Percentiles rank a stretch among this genome's conserved stretches.
These are phyloP conservation scores for Anthracocystis setariae DNA, from an alignment of 1,284 basidiomycete species.

Conservation along the genomic window DNA sequence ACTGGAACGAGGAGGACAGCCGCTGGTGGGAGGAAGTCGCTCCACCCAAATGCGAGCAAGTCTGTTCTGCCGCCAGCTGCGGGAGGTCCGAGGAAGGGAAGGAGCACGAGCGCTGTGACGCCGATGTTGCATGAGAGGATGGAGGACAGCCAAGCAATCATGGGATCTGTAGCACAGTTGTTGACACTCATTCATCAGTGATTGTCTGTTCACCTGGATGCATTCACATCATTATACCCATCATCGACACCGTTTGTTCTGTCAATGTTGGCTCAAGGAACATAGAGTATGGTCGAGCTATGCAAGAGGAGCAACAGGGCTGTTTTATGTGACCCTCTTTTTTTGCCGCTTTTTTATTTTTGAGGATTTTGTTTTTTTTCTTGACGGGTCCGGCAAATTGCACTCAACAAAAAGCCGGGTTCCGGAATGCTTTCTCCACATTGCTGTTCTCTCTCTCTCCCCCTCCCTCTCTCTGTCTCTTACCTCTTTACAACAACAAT, in stretches of 20 bases:
- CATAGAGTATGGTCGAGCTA: too few species aligned
- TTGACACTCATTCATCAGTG: constrained; percentile 7
- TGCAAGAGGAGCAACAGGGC: too few species aligned
- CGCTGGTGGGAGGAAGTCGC: constrained; percentile 15
- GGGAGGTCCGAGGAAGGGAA: constrained; percentile 6
- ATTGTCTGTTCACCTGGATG: background rate
- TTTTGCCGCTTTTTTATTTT: background rate
- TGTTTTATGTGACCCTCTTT: too few species aligned
- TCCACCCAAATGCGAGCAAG: constrained; percentile 13
- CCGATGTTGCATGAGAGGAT: constrained; percentile 3
- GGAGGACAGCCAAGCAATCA: background rate
- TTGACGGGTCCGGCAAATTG: background rate
- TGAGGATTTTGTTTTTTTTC: background rate
- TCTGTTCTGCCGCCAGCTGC: constrained; percentile 9
- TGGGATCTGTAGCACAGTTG: constrained; percentile 13
- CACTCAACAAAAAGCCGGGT: background rate
- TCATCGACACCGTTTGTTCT: too few species aligned
- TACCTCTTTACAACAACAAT: background rate
- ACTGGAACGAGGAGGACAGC: background rate
- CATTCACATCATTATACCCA: background rate
- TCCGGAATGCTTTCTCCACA: background rate
- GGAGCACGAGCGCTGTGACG: constrained; percentile 12
- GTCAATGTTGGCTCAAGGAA: too few species aligned
- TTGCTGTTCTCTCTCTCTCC: background rate
- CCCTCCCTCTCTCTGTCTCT: background rate